phyloP scores from a whole-genome alignment of 1,139 yeast genomes.

The Blastobotrys persicus region DNA sequence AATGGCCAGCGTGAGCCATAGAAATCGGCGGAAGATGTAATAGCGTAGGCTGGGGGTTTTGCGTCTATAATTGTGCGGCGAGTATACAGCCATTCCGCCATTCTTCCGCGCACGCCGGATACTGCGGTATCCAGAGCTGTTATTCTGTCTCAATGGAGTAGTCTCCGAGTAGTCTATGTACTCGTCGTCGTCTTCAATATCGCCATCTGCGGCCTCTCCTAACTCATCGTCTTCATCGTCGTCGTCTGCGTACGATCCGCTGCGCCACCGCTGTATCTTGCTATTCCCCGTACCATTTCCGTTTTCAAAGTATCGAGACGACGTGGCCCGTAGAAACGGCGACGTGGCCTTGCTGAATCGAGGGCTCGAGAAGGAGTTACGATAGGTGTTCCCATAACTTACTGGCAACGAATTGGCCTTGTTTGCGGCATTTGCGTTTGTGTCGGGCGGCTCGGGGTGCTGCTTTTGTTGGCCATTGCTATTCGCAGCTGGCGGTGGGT shows the following conservation, averaged over 20 bases:
- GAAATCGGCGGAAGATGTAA: slow-evolving; percentile 30
- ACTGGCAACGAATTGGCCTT: background rate
- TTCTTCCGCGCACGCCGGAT: slow-evolving; percentile 26
- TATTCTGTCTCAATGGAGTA: slow-evolving; percentile 31
- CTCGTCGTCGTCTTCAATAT: slow-evolving; percentile 27
- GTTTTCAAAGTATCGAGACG: slow-evolving; percentile 17
- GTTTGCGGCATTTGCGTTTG: background rate
- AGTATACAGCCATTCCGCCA: slow-evolving; percentile 28
- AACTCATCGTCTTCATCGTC: slow-evolving; percentile 32
- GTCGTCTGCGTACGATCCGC: slow-evolving; percentile 28
- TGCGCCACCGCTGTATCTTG: slow-evolving; percentile 15
- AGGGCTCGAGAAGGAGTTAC: slow-evolving; percentile 5
- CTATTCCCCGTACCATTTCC: slow-evolving; percentile 6
- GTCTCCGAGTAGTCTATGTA: slow-evolving; percentile 29
- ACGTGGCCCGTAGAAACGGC: slow-evolving; percentile 16
- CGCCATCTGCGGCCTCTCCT: slow-evolving; percentile 31
- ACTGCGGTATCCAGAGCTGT: slow-evolving; percentile 18
- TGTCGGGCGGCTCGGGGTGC: background rate
- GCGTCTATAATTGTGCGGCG: slow-evolving; percentile 37
- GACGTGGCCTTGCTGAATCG: slow-evolving; percentile 3
- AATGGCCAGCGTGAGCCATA: slow-evolving; percentile 33
- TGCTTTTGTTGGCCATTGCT: no score
- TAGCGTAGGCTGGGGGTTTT: slow-evolving; percentile 21
- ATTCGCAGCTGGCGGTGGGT: no score
- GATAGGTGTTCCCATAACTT: background rate